Base-by-base conservation (phyloP, 1,284 basidiomycete genomes). In the Cryptococcus sp. region DNA sequence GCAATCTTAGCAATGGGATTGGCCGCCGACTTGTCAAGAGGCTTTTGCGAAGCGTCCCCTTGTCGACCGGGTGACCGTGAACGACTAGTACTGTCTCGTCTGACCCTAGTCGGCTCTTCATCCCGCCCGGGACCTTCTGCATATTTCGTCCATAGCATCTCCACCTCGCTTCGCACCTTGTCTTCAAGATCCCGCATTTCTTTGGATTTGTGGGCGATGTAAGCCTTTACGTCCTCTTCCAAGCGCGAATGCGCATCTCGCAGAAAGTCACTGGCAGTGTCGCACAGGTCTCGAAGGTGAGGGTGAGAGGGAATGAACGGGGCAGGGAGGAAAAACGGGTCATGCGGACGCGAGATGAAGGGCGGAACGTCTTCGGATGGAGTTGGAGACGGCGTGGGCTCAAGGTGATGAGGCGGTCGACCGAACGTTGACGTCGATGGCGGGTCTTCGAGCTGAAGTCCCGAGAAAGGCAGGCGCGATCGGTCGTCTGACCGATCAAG, bases 291-390 rank as follows among this genome's bases (percentile, higher is more conserved):
- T 8, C 73, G 64, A 71, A 79, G 69, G 57, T 80, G 65, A 48
- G 74, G 56, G 59, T 79, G 64, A 65, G 74, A 57, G 71, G 82
- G 73, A 66, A 81, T 76, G 78, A 83, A 76, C 55, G 76, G 68
- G 53, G 80, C 70, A 54, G 79, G 69, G 42, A 79, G 66, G 76
- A 80, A 81, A 74, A 78, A 77, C 44, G 74, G 77, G 50, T 78
- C 78, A 17, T 70, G 71, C 13, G 75, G 59, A 2, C 69, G 68
- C 0, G 75, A 70, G 3, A 76, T 66, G 40, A 74, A 58, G 39
- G 57, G 56, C 19, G 23, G 23, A 22, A 47, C 44, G 19, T 46
- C 45, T n/a, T 20, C 41, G 20, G n/a, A 40, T 41, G 42, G 54
- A 11, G 50, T 40, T 22, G 50, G 65, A 42, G 67, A 67, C 17